These are phyloP conservation scores for Leucocoprinus leucothites DNA, from an alignment of 768 basidiomycete species.

Conservation along the genomic window DNA sequence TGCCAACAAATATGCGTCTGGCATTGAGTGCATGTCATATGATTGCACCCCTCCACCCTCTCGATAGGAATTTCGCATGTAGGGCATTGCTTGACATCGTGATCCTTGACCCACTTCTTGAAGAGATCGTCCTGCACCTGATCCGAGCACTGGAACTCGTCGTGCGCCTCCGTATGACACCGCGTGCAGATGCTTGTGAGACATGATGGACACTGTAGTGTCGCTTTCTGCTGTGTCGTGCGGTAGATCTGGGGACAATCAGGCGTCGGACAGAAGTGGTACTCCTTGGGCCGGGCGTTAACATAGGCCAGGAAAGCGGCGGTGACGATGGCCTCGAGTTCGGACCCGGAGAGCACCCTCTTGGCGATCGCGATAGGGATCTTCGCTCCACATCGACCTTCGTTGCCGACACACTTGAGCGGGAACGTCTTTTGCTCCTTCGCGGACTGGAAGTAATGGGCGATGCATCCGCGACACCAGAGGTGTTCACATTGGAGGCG, in stretches of 20 bases:
- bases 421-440: slow-evolving; percentile 63
- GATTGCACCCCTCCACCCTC: slow-evolving; percentile 74
- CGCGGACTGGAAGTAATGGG: slow-evolving; percentile 54
- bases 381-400: slow-evolving; percentile 52
- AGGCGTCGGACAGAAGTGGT: slow-evolving; percentile 74
- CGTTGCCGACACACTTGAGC: slow-evolving; percentile 65
- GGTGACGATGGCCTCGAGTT: slow-evolving; percentile 54
- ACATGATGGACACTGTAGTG: slow-evolving; percentile 71
- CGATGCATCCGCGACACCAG: slow-evolving; percentile 66
- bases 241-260: slow-evolving; percentile 79
- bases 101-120: slow-evolving; percentile 56
- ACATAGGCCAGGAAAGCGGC: slow-evolving; percentile 63
- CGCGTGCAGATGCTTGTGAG: slow-evolving; percentile 63
- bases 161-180: slow-evolving; percentile 57
- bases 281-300: slow-evolving; percentile 56
- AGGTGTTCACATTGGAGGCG: slow-evolving; percentile 61
- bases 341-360: slow-evolving; percentile 42
- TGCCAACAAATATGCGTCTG: slow-evolving; percentile 81
- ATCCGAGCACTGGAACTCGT: slow-evolving; percentile 64
- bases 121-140: slow-evolving; percentile 57
- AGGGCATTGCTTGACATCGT: slow-evolving; percentile 75
- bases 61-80: slow-evolving; percentile 71
- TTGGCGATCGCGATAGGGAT: slow-evolving; percentile 55
- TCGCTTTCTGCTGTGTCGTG: slow-evolving; percentile 26
- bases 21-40: slow-evolving; percentile 76